These are phyloP conservation scores for Naganishia friedmannii DNA, from an alignment of 768 basidiomycete genomes.

Conservation along the genomic window DNA sequence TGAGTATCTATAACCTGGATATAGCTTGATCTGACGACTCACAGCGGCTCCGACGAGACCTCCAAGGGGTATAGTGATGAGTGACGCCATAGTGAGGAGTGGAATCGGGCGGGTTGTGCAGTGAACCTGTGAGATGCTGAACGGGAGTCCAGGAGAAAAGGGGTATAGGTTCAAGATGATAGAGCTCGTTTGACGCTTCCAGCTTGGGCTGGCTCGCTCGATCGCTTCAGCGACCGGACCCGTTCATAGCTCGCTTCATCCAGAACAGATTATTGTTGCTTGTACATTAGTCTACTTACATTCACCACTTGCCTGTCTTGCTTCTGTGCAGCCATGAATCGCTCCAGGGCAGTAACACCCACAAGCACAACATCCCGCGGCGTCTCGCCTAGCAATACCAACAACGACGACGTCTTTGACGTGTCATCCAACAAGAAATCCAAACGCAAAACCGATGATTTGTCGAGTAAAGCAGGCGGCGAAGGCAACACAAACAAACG, in stretches of 20 bases:
- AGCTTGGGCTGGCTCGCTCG: background rate
- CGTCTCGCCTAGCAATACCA: constrained; percentile 20
- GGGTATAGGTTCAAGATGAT: no score
- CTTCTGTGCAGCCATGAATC: background rate
- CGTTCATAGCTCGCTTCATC: background rate
- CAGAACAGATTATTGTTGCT: background rate
- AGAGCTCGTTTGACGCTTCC: no score
- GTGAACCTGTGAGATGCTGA: background rate
- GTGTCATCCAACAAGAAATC: constrained; percentile 2
- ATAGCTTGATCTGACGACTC: no score
- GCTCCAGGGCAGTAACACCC: constrained; percentile 16
- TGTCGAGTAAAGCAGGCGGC: constrained; percentile 6
- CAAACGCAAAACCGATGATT: constrained; percentile 18
- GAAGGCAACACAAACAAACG: constrained; percentile 3
- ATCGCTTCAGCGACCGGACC: background rate
- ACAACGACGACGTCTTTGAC: constrained; percentile 22
- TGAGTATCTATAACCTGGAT: no score
- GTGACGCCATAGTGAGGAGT: constrained; percentile 5
- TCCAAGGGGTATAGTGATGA: constrained; percentile 12
- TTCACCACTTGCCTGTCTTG: background rate
- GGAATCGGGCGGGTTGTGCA: no score
- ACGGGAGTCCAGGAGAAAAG: no score
- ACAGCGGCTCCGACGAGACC: constrained; percentile 1
- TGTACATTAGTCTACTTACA: background rate
- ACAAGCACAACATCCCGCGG: constrained; percentile 15